Percentiles rank a stretch among this genome's conserved stretches.
These are phyloP conservation scores for Chlorella vulgaris DNA, from an alignment of 139 green algal genomes.

Conservation along the genomic window DNA sequence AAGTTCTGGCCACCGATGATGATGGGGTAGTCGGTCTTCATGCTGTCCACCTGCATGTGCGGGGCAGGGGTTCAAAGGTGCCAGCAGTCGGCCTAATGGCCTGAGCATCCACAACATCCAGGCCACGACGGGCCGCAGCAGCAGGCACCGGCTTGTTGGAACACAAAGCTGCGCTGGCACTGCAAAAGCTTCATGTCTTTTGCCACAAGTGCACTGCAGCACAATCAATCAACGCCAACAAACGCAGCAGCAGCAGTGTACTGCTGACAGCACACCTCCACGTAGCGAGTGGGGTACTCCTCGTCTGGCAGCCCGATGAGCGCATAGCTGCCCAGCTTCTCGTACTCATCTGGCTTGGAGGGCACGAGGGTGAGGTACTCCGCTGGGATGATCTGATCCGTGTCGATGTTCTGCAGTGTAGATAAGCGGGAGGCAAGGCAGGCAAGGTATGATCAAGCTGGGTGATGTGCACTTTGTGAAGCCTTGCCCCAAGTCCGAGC, in stretches of 20 bases:
- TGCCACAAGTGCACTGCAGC: no score
- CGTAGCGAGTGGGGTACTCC: constrained; percentile 59
- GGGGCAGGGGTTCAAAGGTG: no score
- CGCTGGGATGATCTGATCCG: constrained; percentile 96
- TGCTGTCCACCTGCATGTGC: constrained; percentile 76
- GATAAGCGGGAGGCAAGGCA: neutral
- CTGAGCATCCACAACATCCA: no score
- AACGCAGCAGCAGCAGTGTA: no score
- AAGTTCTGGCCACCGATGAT: constrained; percentile 95
- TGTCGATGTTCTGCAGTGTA: constrained; percentile 93
- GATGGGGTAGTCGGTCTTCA: constrained; percentile 93
- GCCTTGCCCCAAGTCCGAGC: neutral
- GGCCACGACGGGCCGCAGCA: no score
- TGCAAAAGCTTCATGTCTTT: no score
- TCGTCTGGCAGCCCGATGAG: constrained; percentile 87
- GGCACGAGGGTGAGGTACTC: constrained; percentile 96
- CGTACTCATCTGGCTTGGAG: constrained; percentile 92
- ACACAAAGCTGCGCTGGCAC: no score
- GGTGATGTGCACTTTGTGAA: no score
- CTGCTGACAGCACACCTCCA: constrained; percentile 19
- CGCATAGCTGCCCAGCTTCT: constrained; percentile 96
- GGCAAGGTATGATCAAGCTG: no score
- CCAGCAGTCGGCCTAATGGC: no score
- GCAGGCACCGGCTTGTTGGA: no score
- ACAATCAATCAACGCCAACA: no score